These are phyloP conservation scores for Sanghuangporus sanghuang DNA, from an alignment of 1,284 basidiomycete genomes.

Conservation along the genomic window DNA sequence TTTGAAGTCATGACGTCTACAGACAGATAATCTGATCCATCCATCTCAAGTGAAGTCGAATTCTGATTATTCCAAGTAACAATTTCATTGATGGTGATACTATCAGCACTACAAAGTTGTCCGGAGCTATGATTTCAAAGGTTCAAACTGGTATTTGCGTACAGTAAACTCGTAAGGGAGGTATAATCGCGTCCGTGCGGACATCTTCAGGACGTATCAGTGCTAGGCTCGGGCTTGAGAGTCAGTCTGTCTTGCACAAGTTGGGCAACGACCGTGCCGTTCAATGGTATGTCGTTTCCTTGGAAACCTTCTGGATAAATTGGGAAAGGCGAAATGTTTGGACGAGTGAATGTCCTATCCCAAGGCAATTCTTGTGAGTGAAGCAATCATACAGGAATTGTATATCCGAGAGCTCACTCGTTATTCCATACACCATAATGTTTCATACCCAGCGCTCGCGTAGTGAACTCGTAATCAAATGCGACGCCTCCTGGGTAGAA, in stretches of 20 bases:
- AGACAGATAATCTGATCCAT: no score
- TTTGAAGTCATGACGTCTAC: no score
- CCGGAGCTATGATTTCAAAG: no score
- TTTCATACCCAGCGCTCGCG: constrained; percentile 74
- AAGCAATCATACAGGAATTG: background rate
- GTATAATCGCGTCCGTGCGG: no score
- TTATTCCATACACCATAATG: constrained; percentile 84
- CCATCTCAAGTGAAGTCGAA: no score
- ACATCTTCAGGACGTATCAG: no score
- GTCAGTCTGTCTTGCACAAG: constrained; percentile 30
- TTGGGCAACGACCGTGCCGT: constrained; percentile 36
- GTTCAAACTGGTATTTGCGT: no score
- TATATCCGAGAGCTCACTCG: constrained; percentile 28
- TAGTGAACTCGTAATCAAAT: constrained; percentile 79
- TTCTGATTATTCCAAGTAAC: no score
- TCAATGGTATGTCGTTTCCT: constrained; percentile 50
- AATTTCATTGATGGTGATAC: no score
- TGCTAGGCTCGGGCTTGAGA: background rate
- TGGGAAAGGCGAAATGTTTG: constrained; percentile 39
- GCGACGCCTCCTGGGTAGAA: constrained; percentile 84
- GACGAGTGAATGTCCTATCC: constrained; percentile 40
- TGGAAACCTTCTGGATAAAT: constrained; percentile 54
- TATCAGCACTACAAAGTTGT: no score
- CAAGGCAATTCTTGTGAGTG: background rate
- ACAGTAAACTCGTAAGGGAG: no score